Conservation (phyloP, 441 rosid species). For the Eutrema salsugineum region DNA sequence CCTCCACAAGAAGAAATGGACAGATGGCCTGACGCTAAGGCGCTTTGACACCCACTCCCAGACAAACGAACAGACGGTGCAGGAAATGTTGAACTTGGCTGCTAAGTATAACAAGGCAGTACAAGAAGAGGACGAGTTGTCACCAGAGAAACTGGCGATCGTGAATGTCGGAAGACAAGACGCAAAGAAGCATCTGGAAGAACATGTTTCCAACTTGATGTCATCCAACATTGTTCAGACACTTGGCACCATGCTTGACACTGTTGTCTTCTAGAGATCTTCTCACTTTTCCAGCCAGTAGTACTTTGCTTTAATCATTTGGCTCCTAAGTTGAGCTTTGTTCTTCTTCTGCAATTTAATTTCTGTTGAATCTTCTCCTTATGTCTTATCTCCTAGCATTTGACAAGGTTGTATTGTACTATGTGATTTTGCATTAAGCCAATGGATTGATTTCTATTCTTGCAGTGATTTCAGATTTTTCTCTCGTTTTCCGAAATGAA, state of each 20-base stretch:
- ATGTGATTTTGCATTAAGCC: neutral
- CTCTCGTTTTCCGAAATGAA: neutral
- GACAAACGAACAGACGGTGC: constrained; percentile 94
- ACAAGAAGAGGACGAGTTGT: constrained; percentile 92
- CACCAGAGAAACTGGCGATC: constrained; percentile 90
- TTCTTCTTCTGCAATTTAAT: neutral
- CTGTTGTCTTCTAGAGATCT: constrained; percentile 67
- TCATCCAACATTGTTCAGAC: constrained; percentile 96
- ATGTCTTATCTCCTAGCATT: neutral
- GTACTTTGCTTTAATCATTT: neutral
- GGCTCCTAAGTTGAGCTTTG: constrained; percentile 1
- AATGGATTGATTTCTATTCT: neutral
- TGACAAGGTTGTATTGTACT: constrained; percentile 14
- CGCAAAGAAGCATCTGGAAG: constrained; percentile 96
- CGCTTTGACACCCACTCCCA: constrained; percentile 88
- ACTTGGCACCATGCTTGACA: constrained; percentile 96
- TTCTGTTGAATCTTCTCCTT: constrained; percentile 1
- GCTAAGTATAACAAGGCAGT: constrained; percentile 91
- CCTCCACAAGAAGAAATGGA: constrained; percentile 99
- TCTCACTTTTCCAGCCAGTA: neutral
- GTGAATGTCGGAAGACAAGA: constrained; percentile 99
- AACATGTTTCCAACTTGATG: constrained; percentile 92
- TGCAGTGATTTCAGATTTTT: neutral
- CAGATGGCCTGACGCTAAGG: constrained; percentile 87
- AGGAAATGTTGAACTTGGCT: constrained; percentile 91